These are phyloP conservation scores for Barbarea vulgaris DNA, from an alignment of 345 rosid species.

Conservation along the genomic window DNA sequence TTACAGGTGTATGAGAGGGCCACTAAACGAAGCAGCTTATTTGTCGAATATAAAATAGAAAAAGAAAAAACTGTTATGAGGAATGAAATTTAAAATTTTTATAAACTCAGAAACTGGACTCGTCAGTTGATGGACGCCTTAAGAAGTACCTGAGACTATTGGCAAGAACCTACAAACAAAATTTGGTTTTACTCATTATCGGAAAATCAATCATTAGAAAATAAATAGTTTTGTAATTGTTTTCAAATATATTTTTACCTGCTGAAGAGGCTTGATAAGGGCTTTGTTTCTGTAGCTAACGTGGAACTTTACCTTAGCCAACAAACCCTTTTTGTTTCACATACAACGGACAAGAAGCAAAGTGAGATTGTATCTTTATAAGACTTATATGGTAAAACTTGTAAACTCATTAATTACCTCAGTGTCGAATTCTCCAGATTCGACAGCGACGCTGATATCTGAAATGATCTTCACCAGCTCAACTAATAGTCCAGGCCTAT, in stretches of 20 bases:
- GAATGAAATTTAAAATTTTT: not conserved
- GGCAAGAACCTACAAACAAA: slow-evolving; percentile 57
- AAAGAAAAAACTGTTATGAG: not conserved
- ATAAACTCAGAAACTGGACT: slow-evolving; percentile 61
- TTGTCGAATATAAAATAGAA: slow-evolving; percentile 22
- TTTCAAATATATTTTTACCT: slow-evolving; percentile 46
- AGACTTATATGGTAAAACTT: not conserved
- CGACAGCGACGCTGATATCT: slow-evolving; percentile 78
- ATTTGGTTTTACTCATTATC: not conserved
- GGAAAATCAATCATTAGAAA: not conserved
- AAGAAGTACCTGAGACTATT: slow-evolving; percentile 78
- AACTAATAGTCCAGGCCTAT: slow-evolving; percentile 90
- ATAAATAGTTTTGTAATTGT: not conserved
- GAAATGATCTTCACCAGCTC: slow-evolving; percentile 83
- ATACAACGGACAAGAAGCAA: slow-evolving; percentile 19
- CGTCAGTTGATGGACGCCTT: slow-evolving; percentile 81
- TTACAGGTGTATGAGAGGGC: slow-evolving; percentile 33
- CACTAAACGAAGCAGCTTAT: slow-evolving; percentile 22
- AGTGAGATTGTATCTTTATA: not conserved
- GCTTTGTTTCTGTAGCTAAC: slow-evolving; percentile 88
- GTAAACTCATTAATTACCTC: slow-evolving; percentile 53
- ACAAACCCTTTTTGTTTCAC: slow-evolving; percentile 57
- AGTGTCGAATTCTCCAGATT: slow-evolving; percentile 97
- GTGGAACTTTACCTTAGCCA: slow-evolving; percentile 96
- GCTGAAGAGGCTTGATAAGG: slow-evolving; percentile 90